Percentiles rank a stretch among this genome's conserved stretches.
These are phyloP conservation scores for Chytriomyces hyalinus DNA, from an alignment of 192 early-diverging fungal genomes.

Conservation along the genomic window DNA sequence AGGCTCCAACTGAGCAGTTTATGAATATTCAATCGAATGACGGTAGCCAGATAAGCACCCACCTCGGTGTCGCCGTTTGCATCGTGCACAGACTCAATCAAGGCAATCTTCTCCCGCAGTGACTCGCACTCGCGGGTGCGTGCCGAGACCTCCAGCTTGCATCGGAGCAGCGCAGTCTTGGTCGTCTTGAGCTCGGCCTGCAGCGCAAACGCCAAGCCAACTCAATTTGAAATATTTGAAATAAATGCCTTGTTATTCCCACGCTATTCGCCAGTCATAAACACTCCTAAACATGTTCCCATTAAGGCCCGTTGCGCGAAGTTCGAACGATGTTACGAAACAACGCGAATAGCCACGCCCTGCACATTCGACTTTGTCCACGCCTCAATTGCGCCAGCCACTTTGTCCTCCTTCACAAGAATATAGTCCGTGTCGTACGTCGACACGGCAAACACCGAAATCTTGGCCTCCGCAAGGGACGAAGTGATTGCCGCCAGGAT, in stretches of 20 bases:
- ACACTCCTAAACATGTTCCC: no score
- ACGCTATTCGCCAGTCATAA: no score
- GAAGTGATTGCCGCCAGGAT: conserved; percentile 61
- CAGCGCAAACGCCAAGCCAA: not conserved
- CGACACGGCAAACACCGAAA: conserved; percentile 72
- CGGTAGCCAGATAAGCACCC: no score
- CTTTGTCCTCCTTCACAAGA: conserved; percentile 24
- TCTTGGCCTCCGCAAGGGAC: conserved; percentile 56
- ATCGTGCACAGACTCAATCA: no score
- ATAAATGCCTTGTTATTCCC: no score
- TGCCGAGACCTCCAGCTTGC: not conserved
- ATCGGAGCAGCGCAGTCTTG: not conserved
- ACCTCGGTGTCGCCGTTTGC: no score
- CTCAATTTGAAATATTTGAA: no score
- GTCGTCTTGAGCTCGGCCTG: not conserved
- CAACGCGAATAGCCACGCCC: not conserved
- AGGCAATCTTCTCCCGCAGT: not conserved
- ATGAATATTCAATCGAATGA: no score
- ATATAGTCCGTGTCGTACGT: conserved; percentile 81
- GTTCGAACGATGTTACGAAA: no score
- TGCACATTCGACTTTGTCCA: conserved; percentile 2
- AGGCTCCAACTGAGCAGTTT: not conserved
- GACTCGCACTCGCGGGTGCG: not conserved
- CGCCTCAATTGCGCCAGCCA: not conserved
- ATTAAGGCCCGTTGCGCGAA: no score